Evolutionary conservation across 2,329 filamentous ascomycete genomes (phyloP).

Genomic region (Aspergillus sp.): DNA sequence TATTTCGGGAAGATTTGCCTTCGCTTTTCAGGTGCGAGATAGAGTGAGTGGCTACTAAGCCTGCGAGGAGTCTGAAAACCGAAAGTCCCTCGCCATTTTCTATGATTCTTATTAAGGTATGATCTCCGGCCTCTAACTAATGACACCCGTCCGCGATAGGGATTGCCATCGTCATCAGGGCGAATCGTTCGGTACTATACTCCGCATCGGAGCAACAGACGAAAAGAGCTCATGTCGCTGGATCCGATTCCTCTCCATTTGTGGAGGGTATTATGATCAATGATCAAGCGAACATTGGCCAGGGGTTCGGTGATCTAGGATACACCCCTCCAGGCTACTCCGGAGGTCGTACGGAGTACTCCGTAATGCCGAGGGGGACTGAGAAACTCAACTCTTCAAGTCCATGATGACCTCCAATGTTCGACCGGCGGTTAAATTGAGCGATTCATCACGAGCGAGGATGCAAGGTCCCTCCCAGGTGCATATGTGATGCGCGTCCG

Average conservation of each 20-base stretch:
- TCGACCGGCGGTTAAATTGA: background rate
- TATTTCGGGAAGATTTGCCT: constrained; percentile 13
- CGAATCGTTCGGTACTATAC: background rate
- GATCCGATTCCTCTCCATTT: background rate
- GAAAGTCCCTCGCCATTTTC: constrained; percentile 4
- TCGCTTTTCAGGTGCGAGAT: constrained; percentile 3
- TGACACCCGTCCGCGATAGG: constrained; percentile 2
- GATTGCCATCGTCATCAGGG: background rate
- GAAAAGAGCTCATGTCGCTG: background rate
- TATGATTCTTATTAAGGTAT: constrained; percentile 3
- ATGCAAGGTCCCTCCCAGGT: constrained; percentile 16
- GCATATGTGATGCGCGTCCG: constrained; percentile 13
- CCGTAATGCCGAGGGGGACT: background rate
- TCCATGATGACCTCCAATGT: background rate
- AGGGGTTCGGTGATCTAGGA: constrained; percentile 1
- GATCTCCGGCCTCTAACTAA: constrained; percentile 15
- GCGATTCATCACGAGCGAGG: constrained; percentile 3
- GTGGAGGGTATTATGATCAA: background rate
- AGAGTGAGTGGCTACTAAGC: background rate
- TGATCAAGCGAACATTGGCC: constrained; percentile 2
- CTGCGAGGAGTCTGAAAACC: background rate
- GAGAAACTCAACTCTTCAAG: background rate
- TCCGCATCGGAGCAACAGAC: background rate
- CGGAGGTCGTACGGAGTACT: too few species aligned
- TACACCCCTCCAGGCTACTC: background rate